phyloP scores from a whole-genome alignment of 345 rosid genomes.

The Corchorus capsularis region DNA sequence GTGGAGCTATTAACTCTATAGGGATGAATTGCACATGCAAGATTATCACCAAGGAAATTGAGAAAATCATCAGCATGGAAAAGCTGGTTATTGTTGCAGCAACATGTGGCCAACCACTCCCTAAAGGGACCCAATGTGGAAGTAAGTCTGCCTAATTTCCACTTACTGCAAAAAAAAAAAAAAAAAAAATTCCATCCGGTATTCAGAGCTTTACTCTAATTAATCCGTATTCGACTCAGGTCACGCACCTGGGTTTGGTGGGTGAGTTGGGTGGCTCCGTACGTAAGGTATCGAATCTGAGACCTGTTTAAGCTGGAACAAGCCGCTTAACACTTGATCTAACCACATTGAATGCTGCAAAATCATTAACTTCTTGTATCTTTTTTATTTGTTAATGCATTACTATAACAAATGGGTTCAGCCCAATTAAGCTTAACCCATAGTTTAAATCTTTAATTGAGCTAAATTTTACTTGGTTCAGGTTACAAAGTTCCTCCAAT shows the following conservation, averaged over 20 bases:
- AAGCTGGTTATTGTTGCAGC: conserved; percentile 36
- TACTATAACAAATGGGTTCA: no score
- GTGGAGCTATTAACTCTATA: not conserved
- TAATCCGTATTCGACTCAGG: no score
- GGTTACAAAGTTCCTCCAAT: not conserved
- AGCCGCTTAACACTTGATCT: no score
- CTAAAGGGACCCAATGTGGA: conserved; percentile 41
- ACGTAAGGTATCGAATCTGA: no score
- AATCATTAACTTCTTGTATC: no score
- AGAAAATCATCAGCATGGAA: conserved; percentile 32
- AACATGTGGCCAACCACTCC: conserved; percentile 33
- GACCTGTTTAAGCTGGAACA: no score
- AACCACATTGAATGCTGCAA: no score
- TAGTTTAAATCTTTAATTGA: not conserved
- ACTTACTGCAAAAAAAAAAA: no score
- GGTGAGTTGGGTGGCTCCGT: no score
- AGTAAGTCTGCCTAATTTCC: conserved; percentile 19
- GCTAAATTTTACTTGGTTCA: not conserved
- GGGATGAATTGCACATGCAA: not conserved
- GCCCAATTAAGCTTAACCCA: not conserved
- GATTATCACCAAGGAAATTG: not conserved
- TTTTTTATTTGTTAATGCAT: not conserved
- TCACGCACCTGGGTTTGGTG: no score
- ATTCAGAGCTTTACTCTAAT: no score
- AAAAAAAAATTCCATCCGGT: no score